Evolutionary conservation across 139 green algal genomes (phyloP), one percentile per base, ranked within the genome.

Genomic region (Trebouxia sp.): DNA sequence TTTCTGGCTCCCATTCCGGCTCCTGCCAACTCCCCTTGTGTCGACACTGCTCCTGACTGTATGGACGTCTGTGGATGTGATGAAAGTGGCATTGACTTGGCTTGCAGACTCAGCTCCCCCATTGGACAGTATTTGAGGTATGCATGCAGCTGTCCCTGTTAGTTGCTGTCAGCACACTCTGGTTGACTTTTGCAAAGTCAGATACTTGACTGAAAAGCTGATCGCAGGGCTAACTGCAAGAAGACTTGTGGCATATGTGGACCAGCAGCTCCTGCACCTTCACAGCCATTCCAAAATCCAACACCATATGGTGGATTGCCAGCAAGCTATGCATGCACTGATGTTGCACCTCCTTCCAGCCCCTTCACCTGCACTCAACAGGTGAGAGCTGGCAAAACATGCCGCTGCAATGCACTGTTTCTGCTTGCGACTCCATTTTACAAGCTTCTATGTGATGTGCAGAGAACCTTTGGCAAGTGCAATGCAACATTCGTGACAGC

Each of bases 1-100:
- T 72, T 37, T 24, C 62, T 72, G 62, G 62, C 62, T 72, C 62
- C 32, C 26, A 72, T 72, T 43, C 62, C 62, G 5, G 62, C 62
- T 72, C n/a, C n/a, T 15, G 37, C 62, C 37, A 15, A 14, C 35
- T 26, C 35, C 3, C 62, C 62, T 37, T 72, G 62, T n/a, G n/a
- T 14, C 9, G 62, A 72, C 62, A 72, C 62, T 28, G 62, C 62
- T n/a, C 62, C 62, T 72, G 62, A 72, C 62, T 72, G 62, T 35
- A 72, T 72, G 62, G 62, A 72, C 62, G 62, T 72, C 35, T 72
- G 62, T 17, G 62, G 62, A 32, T 72, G 62, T 24, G 62, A 72
- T 35, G 32, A 72, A 5, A 72, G 32, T 41, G 62, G 62, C 32
- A 72, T 72, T 35, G 62, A 72, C 0, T 45, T 72, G 14, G 62